Evolutionary conservation across 1,284 basidiomycete genomes (phyloP), one percentile per base, ranked within the genome.

Genomic region (Coniferiporia weirii): DNA sequence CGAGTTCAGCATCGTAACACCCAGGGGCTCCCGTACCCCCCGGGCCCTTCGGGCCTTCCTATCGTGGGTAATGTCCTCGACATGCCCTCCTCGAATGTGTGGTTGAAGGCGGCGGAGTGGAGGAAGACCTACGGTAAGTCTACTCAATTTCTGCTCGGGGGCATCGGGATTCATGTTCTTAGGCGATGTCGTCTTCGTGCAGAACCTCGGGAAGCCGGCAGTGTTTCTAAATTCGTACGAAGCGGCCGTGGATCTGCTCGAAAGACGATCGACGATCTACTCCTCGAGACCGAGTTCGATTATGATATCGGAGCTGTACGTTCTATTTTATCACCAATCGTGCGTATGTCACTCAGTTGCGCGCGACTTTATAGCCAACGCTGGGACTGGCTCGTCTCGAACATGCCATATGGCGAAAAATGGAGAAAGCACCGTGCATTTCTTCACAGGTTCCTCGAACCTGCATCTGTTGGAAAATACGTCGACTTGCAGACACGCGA

Each of bases 201-300:
- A 56, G 36, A 40, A 52, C 19, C 43, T 62, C n/a, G 64, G 63
- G 15, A 47, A 36, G 10, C 57, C 54, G 43, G 72, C 86, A 36
- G 68, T 89, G 52, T 73, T 88, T 53, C 67, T 89, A 36, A 86
- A 85, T 68, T 82, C 79, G 8, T 71, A 75, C 7, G 73, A 79
- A 64, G 66, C 74, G 34, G 83, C 84, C 3, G 66, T 73, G 53
- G 83, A 84, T 46, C 75, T 89, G 69, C 75, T 89, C 50, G 84
- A 88, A 68, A 85, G 83, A 71, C 83, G 84, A 65, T 82, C 82
- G 59, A 72, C 79, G n/a, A 80, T 81, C 54, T 88, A 87, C 69
- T 87, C 87, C 5, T 83, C 85, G 64, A 79, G 87, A n/a, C 85
- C 87, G 0, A 70, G 73, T 35, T 61, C 73, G 49, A 55, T 61